Conservation (phyloP, 2,329 filamentous ascomycete genomes). For the Corynespora cassiicola region DNA sequence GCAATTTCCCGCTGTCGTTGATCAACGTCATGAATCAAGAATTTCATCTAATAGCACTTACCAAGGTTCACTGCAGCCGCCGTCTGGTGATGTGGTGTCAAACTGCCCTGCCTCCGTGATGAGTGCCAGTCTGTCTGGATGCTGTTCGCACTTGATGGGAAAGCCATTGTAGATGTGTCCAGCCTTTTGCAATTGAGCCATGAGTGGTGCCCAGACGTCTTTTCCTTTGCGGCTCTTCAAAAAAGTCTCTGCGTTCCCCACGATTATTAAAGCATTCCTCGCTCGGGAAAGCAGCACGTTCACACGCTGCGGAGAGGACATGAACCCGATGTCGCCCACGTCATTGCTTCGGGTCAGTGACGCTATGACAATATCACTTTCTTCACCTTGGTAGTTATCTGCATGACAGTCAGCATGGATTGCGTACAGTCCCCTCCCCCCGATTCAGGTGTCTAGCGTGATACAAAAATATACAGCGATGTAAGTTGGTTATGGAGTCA, state of each 20-base stretch:
- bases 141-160: slow-evolving; percentile 42
- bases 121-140: slow-evolving; percentile 48
- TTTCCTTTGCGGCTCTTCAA: slow-evolving; percentile 64
- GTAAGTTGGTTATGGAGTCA: too few relatives aligned
- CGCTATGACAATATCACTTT: slow-evolving; percentile 73
- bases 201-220: slow-evolving; percentile 63
- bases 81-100: slow-evolving; percentile 68
- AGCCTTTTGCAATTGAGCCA: slow-evolving; percentile 61
- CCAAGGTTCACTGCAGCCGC: slow-evolving; percentile 72
- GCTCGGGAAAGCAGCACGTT: slow-evolving; percentile 76
- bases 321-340: slow-evolving; percentile 72
- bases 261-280: slow-evolving; percentile 69
- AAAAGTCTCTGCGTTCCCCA: slow-evolving; percentile 74
- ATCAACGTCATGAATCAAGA: slow-evolving; percentile 15
- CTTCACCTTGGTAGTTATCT: slow-evolving; percentile 84
- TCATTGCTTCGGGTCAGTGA: slow-evolving; percentile 73
- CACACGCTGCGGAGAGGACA: slow-evolving; percentile 68
- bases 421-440: too few relatives aligned
- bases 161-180: slow-evolving; percentile 52
- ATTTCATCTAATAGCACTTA: slow-evolving; percentile 43
- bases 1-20: slow-evolving; percentile 54
- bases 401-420: neutral
- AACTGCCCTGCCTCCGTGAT: slow-evolving; percentile 65
- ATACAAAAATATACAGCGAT: too few relatives aligned
- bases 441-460: too few relatives aligned